A percentile compares a stretch with the other conserved stretches of the same genome.
phyloP scores from a whole-genome alignment of 192 early-diverging fungal species.

The Coemansia furcata region DNA sequence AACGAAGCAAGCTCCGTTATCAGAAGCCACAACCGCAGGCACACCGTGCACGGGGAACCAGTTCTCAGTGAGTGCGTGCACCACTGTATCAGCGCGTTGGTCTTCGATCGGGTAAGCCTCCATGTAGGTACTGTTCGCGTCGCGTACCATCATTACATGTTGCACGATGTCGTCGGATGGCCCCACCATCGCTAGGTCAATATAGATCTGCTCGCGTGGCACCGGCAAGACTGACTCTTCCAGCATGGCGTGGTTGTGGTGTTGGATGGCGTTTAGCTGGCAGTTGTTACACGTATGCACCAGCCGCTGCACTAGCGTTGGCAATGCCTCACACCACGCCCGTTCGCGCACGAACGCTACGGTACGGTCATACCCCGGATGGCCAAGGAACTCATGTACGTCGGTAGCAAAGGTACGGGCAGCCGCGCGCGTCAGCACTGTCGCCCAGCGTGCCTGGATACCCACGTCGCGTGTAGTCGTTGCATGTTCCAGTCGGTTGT shows the following conservation, averaged over 20 bases:
- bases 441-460: not conserved
- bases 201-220: too few relatives aligned
- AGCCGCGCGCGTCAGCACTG: not conserved
- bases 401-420: not conserved
- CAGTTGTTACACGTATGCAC: not conserved
- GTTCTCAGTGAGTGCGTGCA: not conserved
- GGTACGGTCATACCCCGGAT: not conserved
- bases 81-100: not conserved
- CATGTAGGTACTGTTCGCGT: conserved; percentile 4
- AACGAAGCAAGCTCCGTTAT: not conserved
- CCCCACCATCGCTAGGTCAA: too few relatives aligned
- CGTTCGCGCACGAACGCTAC: not conserved
- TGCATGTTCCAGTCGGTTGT: not conserved
- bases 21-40: not conserved
- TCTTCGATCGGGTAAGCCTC: not conserved
- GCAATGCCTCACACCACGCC: not conserved
- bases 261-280: too few relatives aligned
- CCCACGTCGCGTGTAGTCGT: not conserved
- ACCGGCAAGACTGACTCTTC: too few relatives aligned
- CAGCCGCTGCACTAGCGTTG: not conserved
- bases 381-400: not conserved
- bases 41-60: not conserved
- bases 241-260: too few relatives aligned
- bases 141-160: not conserved
- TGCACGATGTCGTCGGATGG: too few relatives aligned